Evolutionary conservation across 345 rosid genomes (phyloP), one percentile per base, ranked within the genome.

Genomic region (Aquilaria yunnanensis): DNA sequence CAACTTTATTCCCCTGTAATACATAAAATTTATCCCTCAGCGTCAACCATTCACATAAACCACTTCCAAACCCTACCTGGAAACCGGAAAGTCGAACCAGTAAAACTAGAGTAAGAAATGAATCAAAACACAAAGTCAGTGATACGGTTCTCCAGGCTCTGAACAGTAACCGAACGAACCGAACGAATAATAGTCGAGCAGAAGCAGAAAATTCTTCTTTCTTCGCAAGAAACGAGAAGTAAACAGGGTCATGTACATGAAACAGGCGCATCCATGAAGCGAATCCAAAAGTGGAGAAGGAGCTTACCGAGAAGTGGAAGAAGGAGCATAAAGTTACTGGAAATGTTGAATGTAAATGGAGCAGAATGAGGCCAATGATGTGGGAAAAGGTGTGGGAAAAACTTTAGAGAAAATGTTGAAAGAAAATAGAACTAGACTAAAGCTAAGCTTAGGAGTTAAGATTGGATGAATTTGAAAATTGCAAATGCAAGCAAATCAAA

Each of bases 391-490:
- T 10, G 54, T 45, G 57, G 34, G 48, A 52, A 49, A 70, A 62
- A 60, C 54, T 55, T 61, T 78, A 69, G 50, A 31, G 29, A 53
- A 75, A 62, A 64, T 54, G 41, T 55, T 69, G 62, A 63, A 65
- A 57, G 56, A 64, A 23, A 23, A 23, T 23, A 53, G 54, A 53
- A 67, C 56, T 30, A 33, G 71, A 67, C 32, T 63, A 32, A 59
- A 72, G 69, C 57, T 65, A 79, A 79, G 58, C 89, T 81, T 78
- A 75, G 30, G 67, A 56, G 78, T 74, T 78, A 88, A 85, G 95
- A 62, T 75, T 85, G 79, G 76, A 55, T 58, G 78, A 71, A 72
- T 49, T 59, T 51, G 60, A 57, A 47, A 56, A 63, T 60, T 14
- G 30, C 32, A 9, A 45, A 54, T 23, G 32, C 54, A 56, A 16